Base-by-base conservation (phyloP, 2,329 filamentous ascomycete genomes). In the Fusarium oligoseptatum region DNA sequence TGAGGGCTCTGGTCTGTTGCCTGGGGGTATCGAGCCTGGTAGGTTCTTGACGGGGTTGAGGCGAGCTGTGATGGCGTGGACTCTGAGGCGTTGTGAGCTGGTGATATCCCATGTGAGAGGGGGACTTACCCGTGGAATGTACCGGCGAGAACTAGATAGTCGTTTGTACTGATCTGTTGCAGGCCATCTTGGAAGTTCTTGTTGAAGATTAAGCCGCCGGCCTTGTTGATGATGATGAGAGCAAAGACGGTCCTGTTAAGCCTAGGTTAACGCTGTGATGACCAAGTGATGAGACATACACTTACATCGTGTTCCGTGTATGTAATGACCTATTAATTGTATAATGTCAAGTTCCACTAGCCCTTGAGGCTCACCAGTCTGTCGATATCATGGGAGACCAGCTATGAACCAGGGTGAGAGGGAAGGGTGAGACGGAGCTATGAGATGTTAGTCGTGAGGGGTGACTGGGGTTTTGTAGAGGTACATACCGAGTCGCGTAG, bases 171-270 rank as follows among this genome's bases (percentile, higher is more conserved):
- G 78, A 99, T 92, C 82, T 96, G 95, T 83, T 94, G 94, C 69
- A 99, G 90, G 55, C 90, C 94, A 50, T 96, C 91, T 79, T 95
- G 92, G 83, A 99, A 98, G 81, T 95, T 94, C 78, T 95, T 94
- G 85, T 98, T 96, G 88, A 97, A 99, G 84, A 99, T 92, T 64
- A 99, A 90, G 79, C 97, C 97, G 70, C 95, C 97, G 75, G 97
- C 95, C 89, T 99, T 99, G 88, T 98, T 98, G 87, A 99, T 98
- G 83, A 99, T 93, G 83, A 98, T 95, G 81, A 99, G 92, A 68
- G 95, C 92, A 84, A 97, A 97, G 83, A 99, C 93, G 76, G 95
- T 94, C 97, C 95, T 98, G 77, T 63, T 58, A 36, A 57, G 34
- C 48, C 62, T 61, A 34, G 45, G 50, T 71, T 57, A 73, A 64